A percentile compares a stretch with the other conserved stretches of the same genome.
Conservation (phyloP, 768 basidiomycete genomes). For the Royoungia palumana region DNA sequence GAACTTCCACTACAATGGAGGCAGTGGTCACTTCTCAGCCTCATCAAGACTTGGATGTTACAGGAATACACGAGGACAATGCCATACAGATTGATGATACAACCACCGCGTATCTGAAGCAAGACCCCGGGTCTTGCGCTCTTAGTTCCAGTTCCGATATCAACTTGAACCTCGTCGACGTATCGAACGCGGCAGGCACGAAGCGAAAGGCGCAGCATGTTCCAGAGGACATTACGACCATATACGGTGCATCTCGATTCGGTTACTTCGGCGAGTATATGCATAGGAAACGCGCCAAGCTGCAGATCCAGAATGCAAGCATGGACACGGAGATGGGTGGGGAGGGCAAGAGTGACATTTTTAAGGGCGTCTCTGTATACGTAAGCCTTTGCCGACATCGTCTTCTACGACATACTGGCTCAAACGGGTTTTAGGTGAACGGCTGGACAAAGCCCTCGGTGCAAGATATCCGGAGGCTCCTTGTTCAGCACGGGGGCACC, state of each 20-base stretch:
- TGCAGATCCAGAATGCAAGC: conserved; percentile 73
- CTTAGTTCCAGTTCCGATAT: too few relatives aligned
- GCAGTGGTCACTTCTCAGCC: neutral
- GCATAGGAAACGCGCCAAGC: conserved; percentile 84
- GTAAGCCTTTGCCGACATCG: conserved; percentile 44
- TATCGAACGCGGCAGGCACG: conserved; percentile 3
- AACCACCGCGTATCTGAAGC: conserved; percentile 29
- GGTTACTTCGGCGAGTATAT: conserved; percentile 88
- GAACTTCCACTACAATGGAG: too few relatives aligned
- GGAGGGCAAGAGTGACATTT: conserved; percentile 47
- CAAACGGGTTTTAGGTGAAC: conserved; percentile 59
- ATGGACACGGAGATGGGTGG: conserved; percentile 26
- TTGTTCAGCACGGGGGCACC: conserved; percentile 78
- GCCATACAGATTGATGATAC: conserved; percentile 11
- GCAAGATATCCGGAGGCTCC: conserved; percentile 76
- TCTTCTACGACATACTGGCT: too few relatives aligned
- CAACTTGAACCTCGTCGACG: conserved; percentile 12
- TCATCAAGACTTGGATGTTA: conserved; percentile 28
- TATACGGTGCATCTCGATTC: conserved; percentile 78
- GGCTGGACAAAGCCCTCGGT: conserved; percentile 86
- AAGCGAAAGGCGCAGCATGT: conserved; percentile 18
- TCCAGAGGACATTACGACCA: conserved; percentile 38
- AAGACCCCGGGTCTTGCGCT: conserved; percentile 32
- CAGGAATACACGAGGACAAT: conserved; percentile 23
- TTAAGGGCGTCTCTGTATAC: conserved; percentile 75